phyloP scores from a whole-genome alignment of 192 early-diverging fungal genomes.

The Allomyces arbusculus region DNA sequence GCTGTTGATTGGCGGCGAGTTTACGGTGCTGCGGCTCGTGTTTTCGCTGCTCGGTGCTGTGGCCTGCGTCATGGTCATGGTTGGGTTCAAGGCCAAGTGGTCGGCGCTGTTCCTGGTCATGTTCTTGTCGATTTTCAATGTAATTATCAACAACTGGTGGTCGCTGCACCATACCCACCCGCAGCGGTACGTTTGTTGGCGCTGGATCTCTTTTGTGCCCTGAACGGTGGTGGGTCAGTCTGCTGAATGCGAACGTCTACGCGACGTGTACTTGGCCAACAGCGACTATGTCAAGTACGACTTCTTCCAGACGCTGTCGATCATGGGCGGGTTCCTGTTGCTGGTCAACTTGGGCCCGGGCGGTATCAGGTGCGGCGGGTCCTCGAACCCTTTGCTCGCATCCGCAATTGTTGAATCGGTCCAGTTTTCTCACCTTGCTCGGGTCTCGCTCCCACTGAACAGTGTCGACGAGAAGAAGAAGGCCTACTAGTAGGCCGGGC shows the following conservation, averaged over 20 bases:
- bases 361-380: constrained; percentile 36
- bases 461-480: not conserved
- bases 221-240: not conserved
- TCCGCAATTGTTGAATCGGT: not conserved
- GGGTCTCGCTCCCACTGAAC: not conserved
- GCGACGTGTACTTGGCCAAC: not conserved
- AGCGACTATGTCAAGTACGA: constrained; percentile 89
- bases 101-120: constrained; percentile 83
- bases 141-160: constrained; percentile 95
- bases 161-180: constrained; percentile 55
- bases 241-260: not conserved
- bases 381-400: no score
- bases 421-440: not conserved
- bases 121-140: constrained; percentile 72
- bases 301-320: constrained; percentile 92
- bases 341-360: constrained; percentile 81
- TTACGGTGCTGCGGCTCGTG: constrained; percentile 42
- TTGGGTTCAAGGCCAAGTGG: constrained; percentile 96
- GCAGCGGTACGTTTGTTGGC: constrained; percentile 23
- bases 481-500: not conserved
- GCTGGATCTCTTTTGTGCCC: not conserved
- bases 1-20: constrained; percentile 69
- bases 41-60: constrained; percentile 54
- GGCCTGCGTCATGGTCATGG: constrained; percentile 83
- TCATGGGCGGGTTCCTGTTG: constrained; percentile 87